Base-by-base conservation (phyloP, 192 early-diverging fungal genomes). In the Podila minutissima region DNA sequence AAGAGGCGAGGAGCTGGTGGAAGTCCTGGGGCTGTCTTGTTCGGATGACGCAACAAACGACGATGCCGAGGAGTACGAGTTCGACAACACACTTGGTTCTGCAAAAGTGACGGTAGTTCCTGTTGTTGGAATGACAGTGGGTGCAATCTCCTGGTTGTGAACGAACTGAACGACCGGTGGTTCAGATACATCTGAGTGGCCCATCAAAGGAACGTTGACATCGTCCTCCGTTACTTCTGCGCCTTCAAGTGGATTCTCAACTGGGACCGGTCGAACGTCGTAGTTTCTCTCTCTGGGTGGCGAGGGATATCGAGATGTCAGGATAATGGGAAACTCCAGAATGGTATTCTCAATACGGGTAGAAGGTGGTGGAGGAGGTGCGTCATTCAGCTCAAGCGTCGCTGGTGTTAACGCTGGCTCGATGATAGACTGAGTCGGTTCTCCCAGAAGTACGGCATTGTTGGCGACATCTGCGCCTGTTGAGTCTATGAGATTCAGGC, bases 291-390 rank as follows among this genome's bases (percentile, higher is more conserved):
- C 55, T 32, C 49, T 55, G 48, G 55, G 4, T 20, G 37, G 3
- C 0, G 63, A 70, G 0, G 77, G 77, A 29, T 81, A 69, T 4
- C 77, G 66, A 11, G 77, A 81, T 26, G 77, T 81, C 59, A 81
- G 46, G 33, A 81, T 73, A 66, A 81, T 81, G 12, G 77, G 77
- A 38, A 81, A 81, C 51, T 81, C 77, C 6, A 81, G 67, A 1
- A 81, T 26, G 0, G 67, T 81, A 41, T 66, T 81, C 38, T 81
- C 71, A 29, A 81, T 64, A 2, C 66, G 70, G 1, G 77, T 59
- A 29, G 53, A 12, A 9, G 77, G 58, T 31, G 77, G 77, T 26
- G 71, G 71, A 8, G 77, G 77, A 15, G 77, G 77, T 20, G 62
- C 46, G 59, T 81, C 77, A n/a, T 81, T 81, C 37, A 81, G 60